Conservation (phyloP, 345 rosid species). For the Rubroshorea leprosula region DNA sequence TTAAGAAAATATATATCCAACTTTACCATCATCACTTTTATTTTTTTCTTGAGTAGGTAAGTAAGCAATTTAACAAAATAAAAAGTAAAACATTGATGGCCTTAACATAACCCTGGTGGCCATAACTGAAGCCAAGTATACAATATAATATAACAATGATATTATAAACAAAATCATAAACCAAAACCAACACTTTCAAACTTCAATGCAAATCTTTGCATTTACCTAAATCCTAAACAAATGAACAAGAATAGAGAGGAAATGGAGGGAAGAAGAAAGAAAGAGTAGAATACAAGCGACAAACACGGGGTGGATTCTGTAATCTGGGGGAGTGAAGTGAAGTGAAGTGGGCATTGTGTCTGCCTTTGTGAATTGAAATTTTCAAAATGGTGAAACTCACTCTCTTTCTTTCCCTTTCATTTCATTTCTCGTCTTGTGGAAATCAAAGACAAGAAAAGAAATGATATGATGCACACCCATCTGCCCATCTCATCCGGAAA, state of each 20-base stretch:
- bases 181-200: no score
- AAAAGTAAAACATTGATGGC: no score
- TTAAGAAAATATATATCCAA: no score
- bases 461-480: conserved; percentile 4
- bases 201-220: no score
- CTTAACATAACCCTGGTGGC: no score
- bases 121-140: no score
- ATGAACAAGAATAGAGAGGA: neutral
- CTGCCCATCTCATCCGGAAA: conserved; percentile 4
- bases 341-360: neutral
- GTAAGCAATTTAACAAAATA: no score
- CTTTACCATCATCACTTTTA: no score
- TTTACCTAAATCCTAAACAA: neutral
- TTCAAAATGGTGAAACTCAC: neutral
- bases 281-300: conserved; percentile 5
- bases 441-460: conserved; percentile 3
- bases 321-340: conserved; percentile 5
- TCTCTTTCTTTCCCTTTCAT: neutral
- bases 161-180: no score
- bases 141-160: no score
- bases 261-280: no score
- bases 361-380: neutral
- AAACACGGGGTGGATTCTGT: conserved; percentile 12
- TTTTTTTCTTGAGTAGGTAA: no score
- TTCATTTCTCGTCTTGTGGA: neutral